Evolutionary conservation across 2,329 filamentous ascomycete genomes (phyloP).

Genomic region (Tolypocladium endophyticum): DNA sequence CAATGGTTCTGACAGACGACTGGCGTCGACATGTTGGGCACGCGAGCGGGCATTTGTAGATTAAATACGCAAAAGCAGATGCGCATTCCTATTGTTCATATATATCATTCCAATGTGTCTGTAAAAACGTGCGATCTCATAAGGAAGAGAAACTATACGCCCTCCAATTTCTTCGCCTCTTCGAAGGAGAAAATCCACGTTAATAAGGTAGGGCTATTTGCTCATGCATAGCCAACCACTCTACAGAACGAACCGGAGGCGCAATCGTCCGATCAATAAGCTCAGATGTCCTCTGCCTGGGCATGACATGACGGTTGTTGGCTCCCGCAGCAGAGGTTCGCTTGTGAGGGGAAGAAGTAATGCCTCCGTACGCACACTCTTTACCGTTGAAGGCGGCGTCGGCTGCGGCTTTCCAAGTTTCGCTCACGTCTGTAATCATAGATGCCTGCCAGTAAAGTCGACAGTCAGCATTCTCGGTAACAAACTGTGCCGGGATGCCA

Average conservation of each 20-base stretch:
- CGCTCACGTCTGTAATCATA: constrained; percentile 35
- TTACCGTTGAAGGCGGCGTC: constrained; percentile 28
- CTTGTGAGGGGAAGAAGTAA: constrained; percentile 6
- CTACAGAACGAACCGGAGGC: not conserved
- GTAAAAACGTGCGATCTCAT: not conserved
- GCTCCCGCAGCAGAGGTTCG: not conserved
- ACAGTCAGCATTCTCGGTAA: constrained; percentile 37
- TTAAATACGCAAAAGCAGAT: not conserved
- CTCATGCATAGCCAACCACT: constrained; percentile 3
- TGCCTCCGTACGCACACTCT: constrained; percentile 26
- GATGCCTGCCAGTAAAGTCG: constrained; percentile 38
- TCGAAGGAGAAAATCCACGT: not conserved
- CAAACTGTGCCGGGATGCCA: constrained; percentile 35
- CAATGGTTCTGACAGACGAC: too few species aligned
- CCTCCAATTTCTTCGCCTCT: not conserved
- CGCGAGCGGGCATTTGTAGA: too few species aligned
- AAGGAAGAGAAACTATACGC: not conserved
- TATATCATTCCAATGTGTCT: not conserved
- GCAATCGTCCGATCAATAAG: not conserved
- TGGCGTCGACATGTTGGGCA: too few species aligned
- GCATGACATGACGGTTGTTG: not conserved
- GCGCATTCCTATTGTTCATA: not conserved
- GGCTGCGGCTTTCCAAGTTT: constrained; percentile 35
- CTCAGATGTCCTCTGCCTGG: not conserved
- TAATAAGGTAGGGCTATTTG: constrained; percentile 1